Base-by-base conservation (phyloP, 352 stramenopile genomes). In the Globisporangium barbulae region DNA sequence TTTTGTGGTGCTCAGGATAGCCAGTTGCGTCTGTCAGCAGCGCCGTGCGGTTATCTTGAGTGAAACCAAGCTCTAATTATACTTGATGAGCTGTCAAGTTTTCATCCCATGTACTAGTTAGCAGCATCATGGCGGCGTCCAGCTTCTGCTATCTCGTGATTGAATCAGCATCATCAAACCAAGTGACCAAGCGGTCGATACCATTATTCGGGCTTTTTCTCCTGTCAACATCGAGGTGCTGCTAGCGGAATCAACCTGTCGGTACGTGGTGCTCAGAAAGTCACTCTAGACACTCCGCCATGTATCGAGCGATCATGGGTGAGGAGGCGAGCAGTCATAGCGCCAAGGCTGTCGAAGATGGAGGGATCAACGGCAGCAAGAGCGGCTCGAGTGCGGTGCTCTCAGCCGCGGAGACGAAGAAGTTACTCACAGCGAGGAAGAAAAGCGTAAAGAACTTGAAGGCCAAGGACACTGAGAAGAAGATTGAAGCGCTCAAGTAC, bases 391-490 rank as follows among this genome's bases (percentile, higher is more conserved):
- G 19, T 12, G 25, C 37, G 10, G 45, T 30, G 13, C 21, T n/a
- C 25, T 28, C 56, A 8, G 56, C 45, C 10, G 25, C 17, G 30
- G 59, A 57, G 10, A 54, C 41, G 53, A 83, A 82, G 56, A 81
- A 85, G 59, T 60, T 65, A 31, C 53, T 62, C 17, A 64, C 68
- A 58, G 54, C 76, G 25, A 76, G 71, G 68, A 92, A 88, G 41
- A 88, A 80, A 58, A 78, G 85, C 44, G 44, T 67, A 59, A 89
- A 88, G 62, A 74, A 76, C 35, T 68, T 92, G 19, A 90, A 89
- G 55, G 61, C 74, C n/a, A 92, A 89, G 73, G 81, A 92, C 59
- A 41, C 67, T 0, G 71, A 42, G 52, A 92, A 88, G 66, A 92
- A 89, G 37, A 70, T 76, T 12, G 79, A 89, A n/a, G 81, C 72